These are phyloP conservation scores for Candida montana DNA, from an alignment of 805 yeast species.

Conservation along the genomic window DNA sequence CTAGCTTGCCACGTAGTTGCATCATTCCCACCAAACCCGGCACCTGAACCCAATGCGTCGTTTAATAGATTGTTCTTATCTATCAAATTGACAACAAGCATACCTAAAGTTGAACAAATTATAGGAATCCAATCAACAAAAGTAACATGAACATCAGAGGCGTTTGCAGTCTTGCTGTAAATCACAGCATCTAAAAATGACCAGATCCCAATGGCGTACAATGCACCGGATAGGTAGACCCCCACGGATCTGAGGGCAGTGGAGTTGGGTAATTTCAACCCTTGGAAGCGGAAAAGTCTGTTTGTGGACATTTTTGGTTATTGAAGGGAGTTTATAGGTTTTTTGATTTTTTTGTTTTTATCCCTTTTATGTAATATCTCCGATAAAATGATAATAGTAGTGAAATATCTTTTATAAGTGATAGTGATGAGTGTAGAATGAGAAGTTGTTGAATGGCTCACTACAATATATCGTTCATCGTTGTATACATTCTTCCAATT, in stretches of 20 bases:
- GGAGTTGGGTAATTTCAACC: slow-evolving; percentile 65
- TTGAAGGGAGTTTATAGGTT: neutral
- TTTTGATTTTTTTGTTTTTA: neutral
- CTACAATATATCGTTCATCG: no score
- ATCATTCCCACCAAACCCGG: slow-evolving; percentile 32
- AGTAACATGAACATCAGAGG: slow-evolving; percentile 79
- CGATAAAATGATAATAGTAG: neutral
- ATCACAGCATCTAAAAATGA: slow-evolving; percentile 82
- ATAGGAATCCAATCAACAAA: slow-evolving; percentile 96
- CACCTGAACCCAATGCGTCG: slow-evolving; percentile 28
- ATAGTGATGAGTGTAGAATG: no score
- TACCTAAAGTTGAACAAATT: slow-evolving; percentile 82
- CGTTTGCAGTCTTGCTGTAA: slow-evolving; percentile 79
- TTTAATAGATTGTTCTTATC: slow-evolving; percentile 38
- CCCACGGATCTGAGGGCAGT: slow-evolving; percentile 66
- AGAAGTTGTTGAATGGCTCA: no score
- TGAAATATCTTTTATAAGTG: no score
- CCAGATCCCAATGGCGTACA: slow-evolving; percentile 88
- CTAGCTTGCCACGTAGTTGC: slow-evolving; percentile 90
- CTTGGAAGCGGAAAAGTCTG: slow-evolving; percentile 59
- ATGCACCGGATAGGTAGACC: slow-evolving; percentile 69
- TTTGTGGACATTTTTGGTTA: slow-evolving; percentile 30
- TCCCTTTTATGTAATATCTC: neutral
- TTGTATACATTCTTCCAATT: no score
- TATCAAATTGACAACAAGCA: slow-evolving; percentile 58